Evolutionary conservation across 164 flowering plant species (phyloP).

Genomic region (Saururus chinensis): DNA sequence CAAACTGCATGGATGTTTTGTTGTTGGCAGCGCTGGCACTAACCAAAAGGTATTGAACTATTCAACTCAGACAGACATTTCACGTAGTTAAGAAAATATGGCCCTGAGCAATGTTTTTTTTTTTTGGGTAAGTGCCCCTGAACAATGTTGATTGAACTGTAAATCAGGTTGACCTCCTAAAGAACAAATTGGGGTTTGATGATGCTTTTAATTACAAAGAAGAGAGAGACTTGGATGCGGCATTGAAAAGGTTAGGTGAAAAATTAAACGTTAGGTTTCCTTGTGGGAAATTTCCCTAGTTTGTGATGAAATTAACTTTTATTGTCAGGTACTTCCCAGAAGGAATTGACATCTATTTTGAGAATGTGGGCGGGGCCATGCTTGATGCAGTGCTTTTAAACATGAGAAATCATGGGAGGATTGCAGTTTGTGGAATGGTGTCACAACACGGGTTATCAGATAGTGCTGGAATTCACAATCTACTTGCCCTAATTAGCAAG

Average conservation of each 20-base stretch:
- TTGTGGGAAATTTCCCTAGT: background rate
- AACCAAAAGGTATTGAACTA: slow-evolving; percentile 36
- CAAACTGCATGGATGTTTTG: slow-evolving; percentile 70
- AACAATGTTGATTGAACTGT: background rate
- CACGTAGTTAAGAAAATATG: background rate
- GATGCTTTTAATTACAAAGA: slow-evolving; percentile 62
- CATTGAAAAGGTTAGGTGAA: slow-evolving; percentile 38
- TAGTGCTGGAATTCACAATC: slow-evolving; percentile 31
- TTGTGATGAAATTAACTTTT: background rate
- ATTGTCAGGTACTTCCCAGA: slow-evolving; percentile 44
- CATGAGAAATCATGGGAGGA: slow-evolving; percentile 46
- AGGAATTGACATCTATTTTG: slow-evolving; percentile 68
- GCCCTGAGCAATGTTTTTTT: background rate
- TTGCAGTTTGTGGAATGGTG: slow-evolving; percentile 59
- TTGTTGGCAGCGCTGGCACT: slow-evolving; percentile 75
- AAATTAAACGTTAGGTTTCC: background rate
- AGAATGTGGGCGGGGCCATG: slow-evolving; percentile 62
- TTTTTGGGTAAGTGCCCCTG: background rate
- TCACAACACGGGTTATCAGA: slow-evolving; percentile 24
- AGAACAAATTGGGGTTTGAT: slow-evolving; percentile 47
- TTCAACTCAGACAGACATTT: background rate
- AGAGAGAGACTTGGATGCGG: slow-evolving; percentile 36
- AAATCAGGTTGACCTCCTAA: slow-evolving; percentile 40
- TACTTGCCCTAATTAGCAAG: slow-evolving; percentile 21
- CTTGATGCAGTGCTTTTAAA: slow-evolving; percentile 58